Base-by-base conservation (phyloP, 2,329 filamentous ascomycete genomes). In the Periglandula ipomoeae region DNA sequence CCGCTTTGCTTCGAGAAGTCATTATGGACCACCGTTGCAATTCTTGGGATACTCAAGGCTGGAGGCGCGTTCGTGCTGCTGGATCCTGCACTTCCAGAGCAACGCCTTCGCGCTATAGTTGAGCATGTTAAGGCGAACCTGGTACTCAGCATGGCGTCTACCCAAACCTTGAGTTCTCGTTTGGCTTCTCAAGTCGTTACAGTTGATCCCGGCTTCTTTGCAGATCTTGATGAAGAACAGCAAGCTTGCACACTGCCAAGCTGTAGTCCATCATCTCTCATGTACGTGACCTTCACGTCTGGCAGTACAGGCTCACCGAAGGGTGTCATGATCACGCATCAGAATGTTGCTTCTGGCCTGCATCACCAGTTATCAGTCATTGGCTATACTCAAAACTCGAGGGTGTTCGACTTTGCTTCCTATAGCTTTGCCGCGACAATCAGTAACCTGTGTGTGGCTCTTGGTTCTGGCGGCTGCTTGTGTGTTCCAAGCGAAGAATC, bases 1-100 rank as follows among this genome's bases (percentile, higher is more conserved):
- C 71, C 72, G 3, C 61, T 75, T n/a, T 73, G 70, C 53, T 74
- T 75, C 50, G 70, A 74, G 54, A 75, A 75, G 56, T 74, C 70
- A 24, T 61, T 61, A 52, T 74, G 70, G 70, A 68, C 72, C 4
- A 60, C 67, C 7, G 63, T 75, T 20, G 67, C 68, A 0, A 66
- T 75, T 4, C 56, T 75, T 8, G 71, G 64, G 5, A 64, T 74
- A 47, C 71, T 75, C 67, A 74, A 74, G 54, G 58, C 71, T 17
- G 73, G 73, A 6, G 70, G 64, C 2, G 66, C 70, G 6, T 75
- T 74, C 52, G 69, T 69, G 2, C 63, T 74, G 10, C 72, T 69
- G 27, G 72, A 75, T 46, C 70, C 70, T 0, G 69, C 68, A 45
- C 69, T 74, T 50, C 71, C 73, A 2, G 65, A 69, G 53, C 68